phyloP scores from a whole-genome alignment of 192 early-diverging fungal species.

The Entrophospora sp. region DNA sequence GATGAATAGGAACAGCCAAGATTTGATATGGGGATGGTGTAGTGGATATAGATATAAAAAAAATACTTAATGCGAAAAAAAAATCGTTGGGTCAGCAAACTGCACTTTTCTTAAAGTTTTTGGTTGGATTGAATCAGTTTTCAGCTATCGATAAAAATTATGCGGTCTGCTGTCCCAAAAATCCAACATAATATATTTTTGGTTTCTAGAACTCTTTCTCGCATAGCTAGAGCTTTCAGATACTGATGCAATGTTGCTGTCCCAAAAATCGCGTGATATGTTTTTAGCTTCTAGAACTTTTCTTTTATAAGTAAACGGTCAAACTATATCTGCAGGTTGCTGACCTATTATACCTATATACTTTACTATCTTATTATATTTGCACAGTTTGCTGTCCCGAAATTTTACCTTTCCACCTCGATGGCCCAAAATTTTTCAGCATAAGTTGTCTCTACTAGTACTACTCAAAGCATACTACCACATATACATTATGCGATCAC shows the following conservation, averaged over 20 bases:
- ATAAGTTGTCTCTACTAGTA: conserved; percentile 11
- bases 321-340: background rate
- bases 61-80: conserved; percentile 13
- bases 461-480: conserved; percentile 4
- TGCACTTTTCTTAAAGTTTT: background rate
- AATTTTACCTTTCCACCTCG: background rate
- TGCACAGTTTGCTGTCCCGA: background rate
- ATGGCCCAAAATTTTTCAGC: conserved; percentile 2
- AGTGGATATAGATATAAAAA: conserved; percentile 10
- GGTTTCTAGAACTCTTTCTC: background rate
- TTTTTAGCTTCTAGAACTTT: background rate
- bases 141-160: conserved; percentile 8
- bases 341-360: background rate
- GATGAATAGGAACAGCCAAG: background rate
- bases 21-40: conserved; percentile 2
- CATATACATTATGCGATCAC: conserved; percentile 1
- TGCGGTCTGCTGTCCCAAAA: background rate
- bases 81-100: conserved; percentile 10
- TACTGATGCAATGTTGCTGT: background rate
- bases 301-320: background rate
- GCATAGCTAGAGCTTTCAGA: background rate
- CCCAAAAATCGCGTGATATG: background rate
- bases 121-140: background rate
- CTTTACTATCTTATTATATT: background rate
- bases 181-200: conserved; percentile 4